These are phyloP conservation scores for Lodderomyces parapsilosis DNA, from an alignment of 1,139 yeast genomes.

Conservation along the genomic window DNA sequence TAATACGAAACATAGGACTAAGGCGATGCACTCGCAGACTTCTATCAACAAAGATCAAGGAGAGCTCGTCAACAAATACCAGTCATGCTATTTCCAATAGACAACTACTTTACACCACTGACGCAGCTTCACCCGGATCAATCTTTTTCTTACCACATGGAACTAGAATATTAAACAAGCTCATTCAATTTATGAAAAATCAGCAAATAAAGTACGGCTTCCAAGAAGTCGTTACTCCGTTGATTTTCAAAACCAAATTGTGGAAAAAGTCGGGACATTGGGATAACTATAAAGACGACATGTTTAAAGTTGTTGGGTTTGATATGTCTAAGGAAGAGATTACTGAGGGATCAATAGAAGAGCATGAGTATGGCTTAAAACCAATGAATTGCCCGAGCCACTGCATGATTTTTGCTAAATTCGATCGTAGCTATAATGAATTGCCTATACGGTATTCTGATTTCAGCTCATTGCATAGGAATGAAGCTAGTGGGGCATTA, in stretches of 20 bases:
- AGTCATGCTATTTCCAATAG: conserved; percentile 55
- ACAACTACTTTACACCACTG: conserved; percentile 76
- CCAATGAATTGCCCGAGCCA: conserved; percentile 99
- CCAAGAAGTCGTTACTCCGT: conserved; percentile 90
- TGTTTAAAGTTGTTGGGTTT: conserved; percentile 75
- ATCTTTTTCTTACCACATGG: conserved; percentile 91
- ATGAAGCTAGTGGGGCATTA: conserved; percentile 92
- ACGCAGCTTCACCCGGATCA: conserved; percentile 82
- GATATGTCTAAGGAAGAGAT: conserved; percentile 34
- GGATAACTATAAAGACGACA: conserved; percentile 92
- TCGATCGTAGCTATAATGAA: conserved; percentile 86
- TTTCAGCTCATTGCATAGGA: conserved; percentile 91
- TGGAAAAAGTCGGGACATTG: conserved; percentile 97
- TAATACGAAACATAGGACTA: neutral
- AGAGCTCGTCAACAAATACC: conserved; percentile 32
- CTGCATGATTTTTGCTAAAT: conserved; percentile 78
- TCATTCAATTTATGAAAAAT: conserved; percentile 77
- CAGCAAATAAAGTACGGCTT: conserved; percentile 84
- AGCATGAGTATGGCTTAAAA: conserved; percentile 74
- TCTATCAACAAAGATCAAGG: conserved; percentile 8
- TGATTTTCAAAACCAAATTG: conserved; percentile 77
- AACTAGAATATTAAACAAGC: conserved; percentile 75
- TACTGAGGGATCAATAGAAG: conserved; percentile 11
- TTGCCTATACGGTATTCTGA: conserved; percentile 89
- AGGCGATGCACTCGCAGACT: conserved; percentile 7